Percentiles rank a stretch among this genome's conserved stretches.
Evolutionary conservation across 2,329 filamentous ascomycete genomes (phyloP).

Genomic region (Neonectria punicea): DNA sequence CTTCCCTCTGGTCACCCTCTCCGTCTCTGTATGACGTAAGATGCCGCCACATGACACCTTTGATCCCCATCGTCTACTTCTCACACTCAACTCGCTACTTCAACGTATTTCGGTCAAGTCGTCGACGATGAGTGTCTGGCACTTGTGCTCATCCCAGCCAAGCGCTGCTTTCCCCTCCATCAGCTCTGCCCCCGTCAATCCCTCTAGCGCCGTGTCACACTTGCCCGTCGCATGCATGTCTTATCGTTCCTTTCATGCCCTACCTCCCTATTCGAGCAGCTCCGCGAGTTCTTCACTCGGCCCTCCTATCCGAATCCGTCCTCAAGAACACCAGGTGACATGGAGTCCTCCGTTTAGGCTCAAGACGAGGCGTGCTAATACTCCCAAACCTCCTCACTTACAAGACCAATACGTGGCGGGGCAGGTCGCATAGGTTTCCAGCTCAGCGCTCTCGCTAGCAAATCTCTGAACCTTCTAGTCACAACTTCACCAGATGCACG

Average conservation of each 20-base stretch:
- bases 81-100: not conserved
- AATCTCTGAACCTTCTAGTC: not conserved
- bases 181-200: not conserved
- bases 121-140: not conserved
- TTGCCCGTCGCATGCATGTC: slow-evolving; percentile 5
- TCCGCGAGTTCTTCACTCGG: not conserved
- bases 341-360: not conserved
- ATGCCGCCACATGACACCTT: slow-evolving; percentile 6
- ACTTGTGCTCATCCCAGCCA: slow-evolving; percentile 7
- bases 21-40: slow-evolving; percentile 17
- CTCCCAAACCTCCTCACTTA: not conserved
- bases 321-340: not conserved
- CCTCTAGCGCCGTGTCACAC: slow-evolving; percentile 10
- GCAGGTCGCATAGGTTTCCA: not conserved
- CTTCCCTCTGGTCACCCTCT: not conserved
- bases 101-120: not conserved
- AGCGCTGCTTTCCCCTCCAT: slow-evolving; percentile 4
- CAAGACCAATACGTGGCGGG: not conserved
- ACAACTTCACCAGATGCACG: not conserved
- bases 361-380: not conserved
- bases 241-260: slow-evolving; percentile 17
- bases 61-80: not conserved
- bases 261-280: slow-evolving; percentile 22
- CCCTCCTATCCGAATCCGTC: not conserved
- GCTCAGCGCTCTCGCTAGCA: too few species aligned